Base-by-base conservation (phyloP, 1,139 yeast species). In the Arxiozyma telluris region DNA sequence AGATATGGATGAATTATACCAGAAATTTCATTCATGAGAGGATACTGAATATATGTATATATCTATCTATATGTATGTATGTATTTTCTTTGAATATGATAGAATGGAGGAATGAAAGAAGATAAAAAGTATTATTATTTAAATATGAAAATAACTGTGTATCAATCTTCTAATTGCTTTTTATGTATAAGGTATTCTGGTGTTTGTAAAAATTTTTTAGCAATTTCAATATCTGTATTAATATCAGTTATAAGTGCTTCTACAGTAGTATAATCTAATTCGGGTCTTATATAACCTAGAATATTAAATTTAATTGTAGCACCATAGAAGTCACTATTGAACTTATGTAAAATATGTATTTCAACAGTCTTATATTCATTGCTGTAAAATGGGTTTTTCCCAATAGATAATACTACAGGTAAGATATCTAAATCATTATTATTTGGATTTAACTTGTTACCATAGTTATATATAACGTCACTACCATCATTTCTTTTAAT, bases 351-450 rank as follows among this genome's bases (percentile, higher is more conserved):
- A 17, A 94, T 80, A 69, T 94, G 97, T 47, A 93, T 76, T 64
- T 94, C 99, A 9, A 87, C 93, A 0, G 96, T 84, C 58, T 81
- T 78, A 52, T 57, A 58, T 6, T 62, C 57, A 70, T 93, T 91
- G 39, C 84, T 79, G 71, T 84, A 94, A 69, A 85, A 93, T 20
- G 98, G 98, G 66, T 93, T 94, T 88, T 90, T 89, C 1, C 99
- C 99, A 30, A 94, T 79, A 21, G 96, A 88, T 88, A 91, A 85
- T 22, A 91, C 98, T 85, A 90, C 89, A 0, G 97, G 97, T 34
- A 82, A 74, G 0, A 70, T 71, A 18, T 70, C 71, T 21, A 74
- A 62, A 50, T 79, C 80, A 17, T 60, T 61, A 34, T 55, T 61
- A 15, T 75, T 77, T 0, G 61, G 65, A 1, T 62, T 55, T 45